These are phyloP conservation scores for Gaeumannomyces tritici DNA, from an alignment of 2,329 filamentous ascomycete species.

Conservation along the genomic window DNA sequence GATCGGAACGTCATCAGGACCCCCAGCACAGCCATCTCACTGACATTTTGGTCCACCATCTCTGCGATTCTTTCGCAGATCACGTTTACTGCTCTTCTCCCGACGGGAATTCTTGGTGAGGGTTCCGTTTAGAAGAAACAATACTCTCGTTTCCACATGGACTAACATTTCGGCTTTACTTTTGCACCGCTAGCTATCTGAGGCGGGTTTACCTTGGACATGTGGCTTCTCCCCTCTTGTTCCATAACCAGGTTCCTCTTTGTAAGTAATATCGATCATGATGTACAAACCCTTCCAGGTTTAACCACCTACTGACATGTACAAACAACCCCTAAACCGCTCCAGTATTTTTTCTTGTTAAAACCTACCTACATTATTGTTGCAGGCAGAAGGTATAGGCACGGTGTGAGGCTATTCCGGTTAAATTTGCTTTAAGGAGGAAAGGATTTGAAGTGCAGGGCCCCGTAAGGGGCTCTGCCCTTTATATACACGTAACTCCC, in stretches of 20 bases:
- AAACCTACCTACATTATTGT: not conserved
- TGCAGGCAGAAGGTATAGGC: no score
- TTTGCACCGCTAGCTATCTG: not conserved
- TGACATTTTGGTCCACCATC: not conserved
- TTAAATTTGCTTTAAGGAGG: no score
- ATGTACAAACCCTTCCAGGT: not conserved
- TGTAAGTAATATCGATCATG: not conserved
- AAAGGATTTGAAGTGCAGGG: no score
- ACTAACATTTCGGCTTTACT: not conserved
- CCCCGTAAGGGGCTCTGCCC: no score
- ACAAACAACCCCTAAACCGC: not conserved
- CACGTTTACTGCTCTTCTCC: not conserved
- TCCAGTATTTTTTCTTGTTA: constrained; percentile 1
- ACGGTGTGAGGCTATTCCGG: no score
- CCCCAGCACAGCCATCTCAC: no score
- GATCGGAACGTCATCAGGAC: not conserved
- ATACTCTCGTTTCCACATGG: no score
- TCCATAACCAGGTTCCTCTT: not conserved
- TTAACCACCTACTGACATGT: no score
- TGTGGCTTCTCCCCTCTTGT: not conserved
- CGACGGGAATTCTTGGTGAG: not conserved
- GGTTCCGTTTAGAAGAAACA: no score
- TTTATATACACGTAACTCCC: no score
- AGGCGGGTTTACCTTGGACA: not conserved
- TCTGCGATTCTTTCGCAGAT: not conserved